Percentiles rank a stretch among this genome's conserved stretches.
phyloP scores from a whole-genome alignment of 2,329 filamentous ascomycete genomes.

The Epichloe aotearoae region DNA sequence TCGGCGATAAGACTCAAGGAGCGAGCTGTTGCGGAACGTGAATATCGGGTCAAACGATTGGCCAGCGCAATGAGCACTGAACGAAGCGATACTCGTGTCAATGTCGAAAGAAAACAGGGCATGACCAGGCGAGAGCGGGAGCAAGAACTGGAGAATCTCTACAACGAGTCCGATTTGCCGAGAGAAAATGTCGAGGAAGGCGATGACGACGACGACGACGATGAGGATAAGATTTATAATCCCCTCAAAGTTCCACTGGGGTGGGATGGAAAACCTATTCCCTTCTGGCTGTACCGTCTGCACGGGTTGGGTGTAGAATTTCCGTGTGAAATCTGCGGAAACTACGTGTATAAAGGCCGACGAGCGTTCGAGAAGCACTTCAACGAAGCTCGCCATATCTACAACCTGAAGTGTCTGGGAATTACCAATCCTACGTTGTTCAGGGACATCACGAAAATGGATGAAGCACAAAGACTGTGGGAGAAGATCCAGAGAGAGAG shows the following conservation, averaged over 20 bases:
- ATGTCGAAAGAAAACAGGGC: slow-evolving; percentile 90
- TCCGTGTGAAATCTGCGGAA: slow-evolving; percentile 90
- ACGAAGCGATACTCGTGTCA: slow-evolving; percentile 77
- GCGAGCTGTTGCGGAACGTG: slow-evolving; percentile 76
- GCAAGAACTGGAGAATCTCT: slow-evolving; percentile 81
- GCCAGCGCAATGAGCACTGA: slow-evolving; percentile 74
- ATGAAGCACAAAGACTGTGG: slow-evolving; percentile 80
- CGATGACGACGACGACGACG: slow-evolving; percentile 60
- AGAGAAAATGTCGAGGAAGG: slow-evolving; percentile 34
- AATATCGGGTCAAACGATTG: slow-evolving; percentile 70
- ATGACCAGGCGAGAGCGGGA: slow-evolving; percentile 96
- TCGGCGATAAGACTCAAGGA: slow-evolving; percentile 61
- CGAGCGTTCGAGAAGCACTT: slow-evolving; percentile 98
- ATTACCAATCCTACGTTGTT: slow-evolving; percentile 87
- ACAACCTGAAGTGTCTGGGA: slow-evolving; percentile 84
- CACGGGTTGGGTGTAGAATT: slow-evolving; percentile 94
- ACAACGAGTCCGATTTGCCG: slow-evolving; percentile 29
- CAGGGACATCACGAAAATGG: slow-evolving; percentile 84
- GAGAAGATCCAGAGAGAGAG: slow-evolving; percentile 83
- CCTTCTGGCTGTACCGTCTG: slow-evolving; percentile 96
- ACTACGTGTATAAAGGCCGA: slow-evolving; percentile 97
- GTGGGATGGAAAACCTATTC: slow-evolving; percentile 98
- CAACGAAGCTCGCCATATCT: slow-evolving; percentile 83
- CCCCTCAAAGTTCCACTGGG: slow-evolving; percentile 88
- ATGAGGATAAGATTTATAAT: slow-evolving; percentile 88